A percentile compares a stretch with the other conserved stretches of the same genome.
Evolutionary conservation across 148 eudicot species (phyloP).

Genomic region (Beta vulgaris): DNA sequence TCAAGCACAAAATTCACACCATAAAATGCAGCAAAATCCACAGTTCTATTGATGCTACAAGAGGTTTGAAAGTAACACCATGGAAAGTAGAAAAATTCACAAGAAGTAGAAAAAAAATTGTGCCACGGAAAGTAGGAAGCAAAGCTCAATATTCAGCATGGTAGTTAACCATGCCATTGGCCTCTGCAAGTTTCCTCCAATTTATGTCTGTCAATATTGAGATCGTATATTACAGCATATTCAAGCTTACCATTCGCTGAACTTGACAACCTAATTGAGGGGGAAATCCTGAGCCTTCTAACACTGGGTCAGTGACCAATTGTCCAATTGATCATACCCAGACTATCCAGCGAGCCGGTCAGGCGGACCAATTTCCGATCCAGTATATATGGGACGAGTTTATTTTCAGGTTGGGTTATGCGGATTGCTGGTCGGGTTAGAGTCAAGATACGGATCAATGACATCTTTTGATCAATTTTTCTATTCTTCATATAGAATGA

Average conservation of each 20-base stretch:
- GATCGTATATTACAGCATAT: background rate
- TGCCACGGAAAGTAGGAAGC: background rate
- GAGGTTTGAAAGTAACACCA: background rate
- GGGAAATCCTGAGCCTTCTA: background rate
- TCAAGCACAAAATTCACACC: background rate
- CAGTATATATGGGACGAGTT: no score
- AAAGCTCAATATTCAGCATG: background rate
- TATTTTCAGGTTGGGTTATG: no score
- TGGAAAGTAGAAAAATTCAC: no score
- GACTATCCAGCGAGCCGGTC: no score
- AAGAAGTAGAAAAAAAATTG: no score
- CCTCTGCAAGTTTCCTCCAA: background rate
- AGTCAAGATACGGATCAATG: no score
- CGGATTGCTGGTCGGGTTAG: no score
- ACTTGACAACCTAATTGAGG: background rate
- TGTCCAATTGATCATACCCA: no score
- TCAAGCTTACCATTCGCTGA: background rate
- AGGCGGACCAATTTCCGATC: no score
- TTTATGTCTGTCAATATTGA: background rate
- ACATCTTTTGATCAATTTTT: no score
- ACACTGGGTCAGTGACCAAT: background rate
- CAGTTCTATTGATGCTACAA: background rate
- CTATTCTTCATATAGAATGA: no score
- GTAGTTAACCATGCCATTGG: background rate
- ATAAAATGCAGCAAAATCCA: background rate